Conservation (phyloP, 208 protist genomes). For the Trichomonas tenax region DNA sequence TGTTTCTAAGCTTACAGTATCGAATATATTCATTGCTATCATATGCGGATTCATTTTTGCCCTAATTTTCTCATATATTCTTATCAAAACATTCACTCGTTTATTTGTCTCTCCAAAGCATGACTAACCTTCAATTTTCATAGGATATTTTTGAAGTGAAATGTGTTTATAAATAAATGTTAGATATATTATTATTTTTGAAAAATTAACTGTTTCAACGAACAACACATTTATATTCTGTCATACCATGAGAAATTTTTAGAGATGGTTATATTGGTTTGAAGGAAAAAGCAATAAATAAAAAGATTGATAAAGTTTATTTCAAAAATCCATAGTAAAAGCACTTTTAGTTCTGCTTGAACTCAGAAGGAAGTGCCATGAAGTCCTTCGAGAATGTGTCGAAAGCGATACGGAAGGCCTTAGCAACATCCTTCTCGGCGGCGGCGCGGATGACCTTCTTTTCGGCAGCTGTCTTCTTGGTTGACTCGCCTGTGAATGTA, state of each 20-base stretch:
- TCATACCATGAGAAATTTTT: too few relatives aligned
- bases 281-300: too few relatives aligned
- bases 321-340: not conserved
- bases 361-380: not conserved
- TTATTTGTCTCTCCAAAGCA: not conserved
- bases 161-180: too few relatives aligned
- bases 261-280: too few relatives aligned
- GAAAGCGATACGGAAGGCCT: not conserved
- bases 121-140: too few relatives aligned
- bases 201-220: too few relatives aligned
- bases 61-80: not conserved
- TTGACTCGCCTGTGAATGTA: not conserved
- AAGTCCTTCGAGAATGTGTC: not conserved
- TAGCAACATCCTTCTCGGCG: not conserved
- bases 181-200: too few relatives aligned
- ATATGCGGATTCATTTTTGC: not conserved
- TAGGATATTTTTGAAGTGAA: too few relatives aligned
- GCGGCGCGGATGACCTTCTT: not conserved
- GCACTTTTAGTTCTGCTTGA: not conserved
- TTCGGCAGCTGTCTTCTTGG: not conserved
- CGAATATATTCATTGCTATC: not conserved
- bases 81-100: not conserved
- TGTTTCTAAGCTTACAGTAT: not conserved
- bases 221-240: too few relatives aligned
- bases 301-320: too few relatives aligned